Conservation (phyloP, 1,284 basidiomycete species). For the Sphagnurus paluster region DNA sequence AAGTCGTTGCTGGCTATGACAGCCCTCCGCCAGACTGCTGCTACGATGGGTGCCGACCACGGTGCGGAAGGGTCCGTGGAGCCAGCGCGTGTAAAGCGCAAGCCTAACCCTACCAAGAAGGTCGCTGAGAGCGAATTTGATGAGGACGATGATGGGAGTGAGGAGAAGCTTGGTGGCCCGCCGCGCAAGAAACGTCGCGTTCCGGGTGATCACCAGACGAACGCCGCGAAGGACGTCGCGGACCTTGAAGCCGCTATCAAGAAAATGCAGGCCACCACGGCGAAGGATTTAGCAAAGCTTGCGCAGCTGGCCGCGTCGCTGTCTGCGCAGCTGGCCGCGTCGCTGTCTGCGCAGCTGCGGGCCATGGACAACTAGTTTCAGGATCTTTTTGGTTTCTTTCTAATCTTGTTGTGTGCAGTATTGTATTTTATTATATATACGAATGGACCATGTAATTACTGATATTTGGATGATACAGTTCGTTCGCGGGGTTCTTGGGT, state of each 20-base stretch:
- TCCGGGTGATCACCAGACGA: slow-evolving; percentile 11
- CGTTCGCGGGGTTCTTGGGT: too few relatives aligned
- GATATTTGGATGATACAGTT: too few relatives aligned
- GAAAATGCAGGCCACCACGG: slow-evolving; percentile 18
- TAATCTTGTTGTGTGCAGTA: slow-evolving; percentile 5
- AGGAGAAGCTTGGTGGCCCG: slow-evolving; percentile 16
- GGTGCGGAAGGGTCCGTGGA: slow-evolving; percentile 18
- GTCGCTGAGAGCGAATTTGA: slow-evolving; percentile 43
- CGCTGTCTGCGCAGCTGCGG: slow-evolving; percentile 16
- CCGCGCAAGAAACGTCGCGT: slow-evolving; percentile 20
- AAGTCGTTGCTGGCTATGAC: slow-evolving; percentile 7
- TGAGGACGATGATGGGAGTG: slow-evolving; percentile 25
- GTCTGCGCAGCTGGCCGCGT: slow-evolving; percentile 15
- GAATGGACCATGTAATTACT: slow-evolving; percentile 13
- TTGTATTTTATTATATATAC: slow-evolving; percentile 13
- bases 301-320: slow-evolving; percentile 18
- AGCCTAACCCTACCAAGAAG: slow-evolving; percentile 32
- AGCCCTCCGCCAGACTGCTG: slow-evolving; percentile 14
- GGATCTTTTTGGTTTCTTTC: slow-evolving; percentile 5
- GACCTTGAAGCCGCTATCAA: slow-evolving; percentile 23
- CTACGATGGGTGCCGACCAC: slow-evolving; percentile 11
- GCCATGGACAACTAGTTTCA: slow-evolving; percentile 13
- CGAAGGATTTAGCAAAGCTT: slow-evolving; percentile 21
- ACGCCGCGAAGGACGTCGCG: slow-evolving; percentile 18
- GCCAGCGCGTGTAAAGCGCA: slow-evolving; percentile 25